Evolutionary conservation across 805 yeast genomes (phyloP).

Genomic region (Kodamaea lidongshanica): DNA sequence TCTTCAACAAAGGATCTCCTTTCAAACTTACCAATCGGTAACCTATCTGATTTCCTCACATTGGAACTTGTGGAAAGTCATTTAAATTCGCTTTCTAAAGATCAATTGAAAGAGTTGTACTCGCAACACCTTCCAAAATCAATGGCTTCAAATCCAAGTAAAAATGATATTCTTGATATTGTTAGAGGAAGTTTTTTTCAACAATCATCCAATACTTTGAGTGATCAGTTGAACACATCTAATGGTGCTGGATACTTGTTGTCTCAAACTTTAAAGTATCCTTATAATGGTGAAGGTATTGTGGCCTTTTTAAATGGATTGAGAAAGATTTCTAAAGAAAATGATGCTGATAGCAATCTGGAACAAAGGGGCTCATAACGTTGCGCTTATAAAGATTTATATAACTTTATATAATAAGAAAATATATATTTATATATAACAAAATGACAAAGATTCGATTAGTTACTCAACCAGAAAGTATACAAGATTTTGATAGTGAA

Average conservation of each 20-base stretch:
- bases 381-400: not conserved
- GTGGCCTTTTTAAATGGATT: slow-evolving; percentile 43
- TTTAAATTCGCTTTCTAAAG: slow-evolving; percentile 26
- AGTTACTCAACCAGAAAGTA: slow-evolving; percentile 22
- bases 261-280: slow-evolving; percentile 42
- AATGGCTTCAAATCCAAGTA: slow-evolving; percentile 26
- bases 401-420: not conserved
- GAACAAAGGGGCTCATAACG: slow-evolving; percentile 1
- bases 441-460: slow-evolving; percentile 19
- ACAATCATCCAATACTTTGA: slow-evolving; percentile 36
- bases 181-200: slow-evolving; percentile 45
- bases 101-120: slow-evolving; percentile 30
- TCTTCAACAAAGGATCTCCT: slow-evolving; percentile 1
- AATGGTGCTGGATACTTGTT: slow-evolving; percentile 45
- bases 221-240: slow-evolving; percentile 32
- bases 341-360: slow-evolving; percentile 8
- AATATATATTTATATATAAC: not conserved
- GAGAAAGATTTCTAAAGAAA: slow-evolving; percentile 22
- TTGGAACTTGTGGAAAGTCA: slow-evolving; percentile 26
- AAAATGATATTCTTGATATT: slow-evolving; percentile 35
- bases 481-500: slow-evolving; percentile 20
- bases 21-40: slow-evolving; percentile 21
- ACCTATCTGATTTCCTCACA: slow-evolving; percentile 31
- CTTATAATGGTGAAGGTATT: slow-evolving; percentile 51
- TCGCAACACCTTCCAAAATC: slow-evolving; percentile 37